Evolutionary conservation across 2,329 filamentous ascomycete genomes (phyloP), one percentile per base, ranked within the genome.

Genomic region (Aspergillus pseudoviridinutans): DNA sequence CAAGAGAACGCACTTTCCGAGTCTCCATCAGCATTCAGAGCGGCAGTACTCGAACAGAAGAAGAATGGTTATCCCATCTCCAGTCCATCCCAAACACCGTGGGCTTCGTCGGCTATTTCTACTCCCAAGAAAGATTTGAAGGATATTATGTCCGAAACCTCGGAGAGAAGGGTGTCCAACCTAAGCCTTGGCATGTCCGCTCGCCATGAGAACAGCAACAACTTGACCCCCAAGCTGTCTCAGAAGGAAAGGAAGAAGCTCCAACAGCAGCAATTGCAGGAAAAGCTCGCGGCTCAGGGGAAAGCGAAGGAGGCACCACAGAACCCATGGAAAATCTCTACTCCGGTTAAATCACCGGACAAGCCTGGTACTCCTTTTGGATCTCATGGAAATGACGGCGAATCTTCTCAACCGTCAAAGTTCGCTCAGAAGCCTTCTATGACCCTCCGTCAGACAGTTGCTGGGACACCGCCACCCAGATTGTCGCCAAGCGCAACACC

Each of bases 221-320:
- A 68, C 66, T 68, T 77, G 27, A 71, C 77, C 41, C 74, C 78
- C 0, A 96, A 90, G 70, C 75, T 96, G 64, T 96, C 92, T 0
- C 94, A 97, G 66, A 96, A 94, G 69, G 92, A 97, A 72, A 87
- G 92, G 24, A 97, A 96, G 76, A 90, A 85, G 69, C 85, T 92
- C 62, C 85, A 91, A 66, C 88, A 91, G 66, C 82, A 85, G 60
- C 85, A 90, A 66, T 66, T 76, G 56, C 74, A 77, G 76, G 81
- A 76, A 42, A 68, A 68, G 57, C 60, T 71, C 58, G 68, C 62
- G 51, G 70, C 71, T 53, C 64, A 71, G 52, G 63, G 71, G 55
- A 69, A 70, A 55, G 58, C 66, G 63, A 78, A 72, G 54, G 73
- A 76, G 56, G 61, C 63, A 51, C 61, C 69, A 5, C 62, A 68